phyloP scores from a whole-genome alignment of 257 asterid species.

The Jasminum sambac region DNA sequence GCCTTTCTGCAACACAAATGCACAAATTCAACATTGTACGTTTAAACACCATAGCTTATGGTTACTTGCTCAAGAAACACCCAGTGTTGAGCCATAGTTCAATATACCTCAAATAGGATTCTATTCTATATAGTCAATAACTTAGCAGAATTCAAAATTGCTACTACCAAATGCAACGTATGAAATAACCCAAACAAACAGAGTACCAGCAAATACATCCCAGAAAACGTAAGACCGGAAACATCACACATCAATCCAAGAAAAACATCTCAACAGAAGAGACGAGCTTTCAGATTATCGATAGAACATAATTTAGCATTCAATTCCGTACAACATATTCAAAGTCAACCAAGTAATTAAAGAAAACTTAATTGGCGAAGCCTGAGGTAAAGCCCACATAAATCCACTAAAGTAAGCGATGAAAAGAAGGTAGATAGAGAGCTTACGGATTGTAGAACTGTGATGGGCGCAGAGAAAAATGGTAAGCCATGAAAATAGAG shows the following conservation, averaged over 20 bases:
- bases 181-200: not conserved
- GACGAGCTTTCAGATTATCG: not conserved
- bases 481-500: constrained; percentile 51
- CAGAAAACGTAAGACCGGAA: not conserved
- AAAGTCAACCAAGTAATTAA: not conserved
- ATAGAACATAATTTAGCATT: not conserved
- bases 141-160: not conserved
- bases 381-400: not conserved
- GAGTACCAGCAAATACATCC: not conserved
- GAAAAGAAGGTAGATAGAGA: constrained; percentile 2
- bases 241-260: not conserved
- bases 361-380: not conserved
- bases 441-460: constrained; percentile 44
- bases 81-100: not conserved
- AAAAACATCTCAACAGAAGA: not conserved
- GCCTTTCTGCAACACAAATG: constrained; percentile 41
- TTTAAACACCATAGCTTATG: not conserved
- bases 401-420: not conserved
- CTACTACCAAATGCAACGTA: not conserved
- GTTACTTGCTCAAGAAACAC: not conserved
- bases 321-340: not conserved
- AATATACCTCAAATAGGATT: not conserved
- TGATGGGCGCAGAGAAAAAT: constrained; percentile 41
- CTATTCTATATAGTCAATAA: not conserved
- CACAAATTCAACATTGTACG: not conserved